Evolutionary conservation across 768 basidiomycete genomes (phyloP).

Genomic region (Tulasnella sp.): DNA sequence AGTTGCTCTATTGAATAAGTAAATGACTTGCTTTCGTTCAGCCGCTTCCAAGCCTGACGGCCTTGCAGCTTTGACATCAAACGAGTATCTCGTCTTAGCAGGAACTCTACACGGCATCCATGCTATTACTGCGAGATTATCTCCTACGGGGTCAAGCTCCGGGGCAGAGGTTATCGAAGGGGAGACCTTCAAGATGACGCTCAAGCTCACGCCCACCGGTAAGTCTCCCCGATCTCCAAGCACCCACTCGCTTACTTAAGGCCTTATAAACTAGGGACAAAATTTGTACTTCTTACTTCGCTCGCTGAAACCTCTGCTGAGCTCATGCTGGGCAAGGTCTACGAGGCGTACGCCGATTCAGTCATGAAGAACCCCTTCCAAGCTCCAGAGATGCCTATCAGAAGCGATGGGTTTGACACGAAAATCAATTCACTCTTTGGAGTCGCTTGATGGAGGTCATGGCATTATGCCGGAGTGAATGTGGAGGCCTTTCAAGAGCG

Average conservation of each 20-base stretch:
- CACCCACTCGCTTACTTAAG: not conserved
- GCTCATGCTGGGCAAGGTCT: conserved; percentile 72
- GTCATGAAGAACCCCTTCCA: conserved; percentile 99
- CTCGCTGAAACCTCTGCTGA: conserved; percentile 68
- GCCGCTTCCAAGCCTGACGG: conserved; percentile 56
- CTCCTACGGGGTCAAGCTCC: conserved; percentile 75
- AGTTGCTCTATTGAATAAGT: not conserved
- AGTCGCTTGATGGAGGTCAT: not conserved
- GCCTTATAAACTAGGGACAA: conserved; percentile 61
- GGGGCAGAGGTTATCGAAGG: conserved; percentile 95
- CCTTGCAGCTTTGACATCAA: conserved; percentile 84
- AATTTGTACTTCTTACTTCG: conserved; percentile 90
- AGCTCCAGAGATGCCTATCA: conserved; percentile 98
- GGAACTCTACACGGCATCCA: conserved; percentile 97
- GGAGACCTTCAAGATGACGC: conserved; percentile 91
- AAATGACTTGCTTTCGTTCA: not conserved
- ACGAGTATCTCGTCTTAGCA: conserved; percentile 92
- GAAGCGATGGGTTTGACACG: conserved; percentile 80
- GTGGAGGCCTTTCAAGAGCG: not conserved
- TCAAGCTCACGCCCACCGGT: conserved; percentile 90
- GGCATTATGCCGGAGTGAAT: not conserved
- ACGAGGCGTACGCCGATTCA: conserved; percentile 89
- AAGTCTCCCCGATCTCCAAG: conserved; percentile 28
- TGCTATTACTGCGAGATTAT: conserved; percentile 91
- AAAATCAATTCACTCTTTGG: conserved; percentile 26